Conservation (phyloP, 2,329 filamentous ascomycete species). For the Rachicladosporium sp. region DNA sequence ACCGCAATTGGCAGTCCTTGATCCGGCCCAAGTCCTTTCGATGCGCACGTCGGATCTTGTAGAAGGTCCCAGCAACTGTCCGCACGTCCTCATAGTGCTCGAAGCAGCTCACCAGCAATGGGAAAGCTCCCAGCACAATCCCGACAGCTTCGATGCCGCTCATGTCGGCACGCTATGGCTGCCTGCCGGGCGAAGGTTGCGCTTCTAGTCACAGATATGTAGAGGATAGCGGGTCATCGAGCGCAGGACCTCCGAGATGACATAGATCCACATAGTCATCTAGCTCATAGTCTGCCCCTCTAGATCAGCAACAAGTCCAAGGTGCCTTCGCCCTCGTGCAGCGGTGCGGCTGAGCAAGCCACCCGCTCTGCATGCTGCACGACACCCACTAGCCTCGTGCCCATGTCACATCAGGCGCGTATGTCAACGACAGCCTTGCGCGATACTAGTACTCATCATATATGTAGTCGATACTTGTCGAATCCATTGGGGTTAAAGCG, state of each 20-base stretch:
- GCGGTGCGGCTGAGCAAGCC: too few species aligned
- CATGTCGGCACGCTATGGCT: not conserved
- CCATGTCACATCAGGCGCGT: slow-evolving; percentile 9
- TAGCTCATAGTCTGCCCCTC: too few species aligned
- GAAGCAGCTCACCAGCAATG: slow-evolving; percentile 17
- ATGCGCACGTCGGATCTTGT: slow-evolving; percentile 16
- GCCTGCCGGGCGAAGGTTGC: too few species aligned
- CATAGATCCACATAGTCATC: too few species aligned
- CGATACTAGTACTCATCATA: not conserved
- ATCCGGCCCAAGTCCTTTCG: slow-evolving; percentile 15
- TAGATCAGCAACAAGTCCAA: too few species aligned
- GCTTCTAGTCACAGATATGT: too few species aligned
- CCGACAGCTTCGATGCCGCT: slow-evolving; percentile 19
- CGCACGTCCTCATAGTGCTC: slow-evolving; percentile 15
- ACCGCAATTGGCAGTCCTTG: slow-evolving; percentile 14
- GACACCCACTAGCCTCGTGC: slow-evolving; percentile 10
- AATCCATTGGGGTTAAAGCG: too few species aligned
- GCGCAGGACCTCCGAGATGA: too few species aligned
- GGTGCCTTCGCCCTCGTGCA: too few species aligned
- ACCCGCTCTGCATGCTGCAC: too few species aligned
- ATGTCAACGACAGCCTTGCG: slow-evolving; percentile 1
- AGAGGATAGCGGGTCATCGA: too few species aligned
- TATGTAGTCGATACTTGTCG: too few species aligned
- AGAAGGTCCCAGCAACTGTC: slow-evolving; percentile 15
- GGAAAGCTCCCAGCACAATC: slow-evolving; percentile 21